Base-by-base conservation (phyloP, 345 rosid genomes). In the Gossypioides kirkii region DNA sequence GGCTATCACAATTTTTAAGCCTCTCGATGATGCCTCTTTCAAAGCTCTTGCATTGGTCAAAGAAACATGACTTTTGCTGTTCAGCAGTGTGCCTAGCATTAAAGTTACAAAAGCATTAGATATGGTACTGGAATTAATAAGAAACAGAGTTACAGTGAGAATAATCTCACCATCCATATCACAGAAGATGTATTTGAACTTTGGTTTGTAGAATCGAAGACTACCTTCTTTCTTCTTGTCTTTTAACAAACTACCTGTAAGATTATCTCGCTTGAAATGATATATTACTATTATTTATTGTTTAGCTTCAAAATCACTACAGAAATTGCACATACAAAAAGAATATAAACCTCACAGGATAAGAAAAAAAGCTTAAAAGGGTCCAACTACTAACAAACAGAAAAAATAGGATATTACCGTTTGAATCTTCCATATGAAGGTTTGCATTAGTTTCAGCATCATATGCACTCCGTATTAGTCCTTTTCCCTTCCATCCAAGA, bases 401-500 rank as follows among this genome's bases (percentile, higher is more conserved):
- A 20, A 16, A 46, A 50, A 64, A 0, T 58, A 72, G 26, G 68
- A 73, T 77, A 50, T 60, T 89, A 95, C 99, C 97, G 83, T 83
- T 90, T 68, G 80, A 64, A 73, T 71, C 81, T 74, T 85, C 93
- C 36, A 46, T 73, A 69, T 69, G 80, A 75, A 70, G 79, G 78
- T 75, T 79, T 53, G 46, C 68, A 73, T 66, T 77, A 70, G 61
- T 72, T 70, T 87, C 83, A 54, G 79, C 61, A 82, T 89, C 90
- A 82, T 78, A 81, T 67, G 97, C 96, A 81, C 98, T 86, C 73
- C 86, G 90, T 82, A 95, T 92, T 46, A 95, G 82, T 73, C 99
- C 97, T 81, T 95, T 95, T 46, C 98, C 99, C 75, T 84, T 89
- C 99, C 99, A 92, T 36, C 94, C 96, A 70, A 95, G 97, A 77